phyloP scores from a whole-genome alignment of 2,329 filamentous ascomycete genomes.

The Immersiporthe knoxdaviesiana region DNA sequence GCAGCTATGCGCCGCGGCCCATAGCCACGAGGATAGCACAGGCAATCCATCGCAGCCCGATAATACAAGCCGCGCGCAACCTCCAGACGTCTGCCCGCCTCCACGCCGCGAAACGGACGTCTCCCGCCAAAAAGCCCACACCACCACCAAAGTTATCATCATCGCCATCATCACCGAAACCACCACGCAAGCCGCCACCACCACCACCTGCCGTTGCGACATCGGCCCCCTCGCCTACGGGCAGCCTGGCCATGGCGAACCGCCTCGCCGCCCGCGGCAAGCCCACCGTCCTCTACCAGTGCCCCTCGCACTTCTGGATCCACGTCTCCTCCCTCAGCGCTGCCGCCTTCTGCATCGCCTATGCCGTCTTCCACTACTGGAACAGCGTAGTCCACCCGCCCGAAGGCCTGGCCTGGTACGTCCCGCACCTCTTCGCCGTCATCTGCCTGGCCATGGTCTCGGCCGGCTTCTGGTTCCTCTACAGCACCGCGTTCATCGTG shows the following conservation, averaged over 20 bases:
- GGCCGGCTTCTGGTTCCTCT: slow-evolving; percentile 63
- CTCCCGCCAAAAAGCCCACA: slow-evolving; percentile 17
- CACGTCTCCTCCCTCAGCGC: slow-evolving; percentile 62
- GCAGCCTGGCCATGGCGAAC: slow-evolving; percentile 42
- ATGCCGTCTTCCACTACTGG: slow-evolving; percentile 55
- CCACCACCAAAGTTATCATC: not conserved
- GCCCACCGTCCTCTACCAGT: slow-evolving; percentile 65
- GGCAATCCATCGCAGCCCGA: slow-evolving; percentile 3
- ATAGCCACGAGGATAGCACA: slow-evolving; percentile 14
- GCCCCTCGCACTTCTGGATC: slow-evolving; percentile 66
- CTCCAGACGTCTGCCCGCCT: slow-evolving; percentile 27
- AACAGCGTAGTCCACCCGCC: slow-evolving; percentile 53
- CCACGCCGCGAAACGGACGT: slow-evolving; percentile 12
- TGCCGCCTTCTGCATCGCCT: slow-evolving; percentile 56
- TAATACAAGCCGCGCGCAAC: slow-evolving; percentile 24
- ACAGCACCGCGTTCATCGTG: slow-evolving; percentile 62
- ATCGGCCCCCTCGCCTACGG: slow-evolving; percentile 1
- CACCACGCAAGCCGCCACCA: not conserved
- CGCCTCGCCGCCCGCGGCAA: slow-evolving; percentile 59
- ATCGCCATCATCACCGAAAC: no score
- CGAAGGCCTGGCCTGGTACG: slow-evolving; percentile 57
- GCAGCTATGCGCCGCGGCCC: slow-evolving; percentile 21
- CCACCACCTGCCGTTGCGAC: slow-evolving; percentile 17
- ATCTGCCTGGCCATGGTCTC: slow-evolving; percentile 63
- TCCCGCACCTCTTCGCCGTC: slow-evolving; percentile 59